Conservation (phyloP, 352 stramenopile species). For the Pythium myriotylum region DNA sequence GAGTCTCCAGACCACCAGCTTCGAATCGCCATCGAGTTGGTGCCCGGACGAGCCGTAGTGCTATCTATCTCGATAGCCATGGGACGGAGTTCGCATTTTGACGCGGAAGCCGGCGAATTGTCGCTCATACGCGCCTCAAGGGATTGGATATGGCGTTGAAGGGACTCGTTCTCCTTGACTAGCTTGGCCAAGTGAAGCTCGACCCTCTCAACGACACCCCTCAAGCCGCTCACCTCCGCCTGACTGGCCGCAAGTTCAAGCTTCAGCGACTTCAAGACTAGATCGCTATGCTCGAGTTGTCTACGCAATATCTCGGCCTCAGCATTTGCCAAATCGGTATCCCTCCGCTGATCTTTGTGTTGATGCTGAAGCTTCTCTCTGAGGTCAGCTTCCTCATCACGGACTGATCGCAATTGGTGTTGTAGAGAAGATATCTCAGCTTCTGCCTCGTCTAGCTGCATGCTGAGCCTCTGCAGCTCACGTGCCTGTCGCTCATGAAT, state of each 20-base stretch:
- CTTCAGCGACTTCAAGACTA: slow-evolving; percentile 21
- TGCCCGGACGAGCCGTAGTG: background rate
- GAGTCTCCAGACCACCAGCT: slow-evolving; percentile 55
- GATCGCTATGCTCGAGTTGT: slow-evolving; percentile 28
- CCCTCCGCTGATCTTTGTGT: background rate
- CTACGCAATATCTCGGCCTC: slow-evolving; percentile 63
- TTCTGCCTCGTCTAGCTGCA: slow-evolving; percentile 38
- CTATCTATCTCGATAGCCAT: slow-evolving; percentile 31
- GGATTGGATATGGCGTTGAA: too few relatives aligned
- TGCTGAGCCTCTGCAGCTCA: slow-evolving; percentile 39
- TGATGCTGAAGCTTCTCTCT: background rate
- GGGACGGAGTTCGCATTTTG: slow-evolving; percentile 18
- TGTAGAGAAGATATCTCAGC: slow-evolving; percentile 27
- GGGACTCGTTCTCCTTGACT: background rate
- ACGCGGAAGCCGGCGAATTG: slow-evolving; percentile 13
- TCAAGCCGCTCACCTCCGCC: slow-evolving; percentile 6
- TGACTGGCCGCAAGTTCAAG: slow-evolving; percentile 31
- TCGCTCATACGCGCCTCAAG: too few relatives aligned
- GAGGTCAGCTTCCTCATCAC: slow-evolving; percentile 26
- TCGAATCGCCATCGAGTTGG: slow-evolving; percentile 41
- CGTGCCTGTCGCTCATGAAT: slow-evolving; percentile 34
- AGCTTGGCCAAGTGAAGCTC: slow-evolving; percentile 5
- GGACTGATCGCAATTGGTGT: background rate
- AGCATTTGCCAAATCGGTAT: slow-evolving; percentile 25
- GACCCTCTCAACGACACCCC: background rate